Conservation (phyloP, 768 basidiomycete species). For the Crepidotus variabilis region DNA sequence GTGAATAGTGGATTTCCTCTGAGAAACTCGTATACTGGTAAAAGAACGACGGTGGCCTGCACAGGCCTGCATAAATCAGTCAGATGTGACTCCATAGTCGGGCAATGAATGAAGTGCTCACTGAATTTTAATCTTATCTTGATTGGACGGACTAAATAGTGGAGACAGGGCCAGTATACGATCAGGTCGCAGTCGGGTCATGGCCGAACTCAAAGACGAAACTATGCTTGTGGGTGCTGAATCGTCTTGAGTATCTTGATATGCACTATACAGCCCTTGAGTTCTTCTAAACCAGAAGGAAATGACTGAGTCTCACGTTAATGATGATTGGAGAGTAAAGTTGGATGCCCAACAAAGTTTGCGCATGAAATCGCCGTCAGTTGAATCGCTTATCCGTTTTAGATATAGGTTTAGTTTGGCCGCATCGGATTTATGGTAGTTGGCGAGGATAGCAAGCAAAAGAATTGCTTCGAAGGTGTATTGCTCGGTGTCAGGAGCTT, state of each 20-base stretch:
- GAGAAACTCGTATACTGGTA: slow-evolving; percentile 62
- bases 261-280: slow-evolving; percentile 35
- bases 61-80: slow-evolving; percentile 44
- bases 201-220: slow-evolving; percentile 47
- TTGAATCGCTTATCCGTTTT: slow-evolving; percentile 42
- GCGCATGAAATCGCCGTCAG: slow-evolving; percentile 48
- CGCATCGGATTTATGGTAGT: slow-evolving; percentile 72
- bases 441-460: slow-evolving; percentile 59
- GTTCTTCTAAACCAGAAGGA: neutral
- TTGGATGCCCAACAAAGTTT: slow-evolving; percentile 57
- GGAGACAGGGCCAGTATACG: slow-evolving; percentile 45
- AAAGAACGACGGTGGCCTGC: slow-evolving; percentile 52
- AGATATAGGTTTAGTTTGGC: slow-evolving; percentile 67
- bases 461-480: slow-evolving; percentile 59
- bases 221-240: slow-evolving; percentile 42
- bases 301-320: slow-evolving; percentile 37
- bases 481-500: slow-evolving; percentile 47
- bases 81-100: neutral
- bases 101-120: slow-evolving; percentile 22
- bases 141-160: slow-evolving; percentile 35
- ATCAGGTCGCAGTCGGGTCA: slow-evolving; percentile 51
- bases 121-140: slow-evolving; percentile 59
- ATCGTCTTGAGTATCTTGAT: slow-evolving; percentile 54
- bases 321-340: slow-evolving; percentile 44
- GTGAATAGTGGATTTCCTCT: slow-evolving; percentile 47